Conservation (phyloP, 176 grass and related monocot genomes). For the Triticum monococcum region DNA sequence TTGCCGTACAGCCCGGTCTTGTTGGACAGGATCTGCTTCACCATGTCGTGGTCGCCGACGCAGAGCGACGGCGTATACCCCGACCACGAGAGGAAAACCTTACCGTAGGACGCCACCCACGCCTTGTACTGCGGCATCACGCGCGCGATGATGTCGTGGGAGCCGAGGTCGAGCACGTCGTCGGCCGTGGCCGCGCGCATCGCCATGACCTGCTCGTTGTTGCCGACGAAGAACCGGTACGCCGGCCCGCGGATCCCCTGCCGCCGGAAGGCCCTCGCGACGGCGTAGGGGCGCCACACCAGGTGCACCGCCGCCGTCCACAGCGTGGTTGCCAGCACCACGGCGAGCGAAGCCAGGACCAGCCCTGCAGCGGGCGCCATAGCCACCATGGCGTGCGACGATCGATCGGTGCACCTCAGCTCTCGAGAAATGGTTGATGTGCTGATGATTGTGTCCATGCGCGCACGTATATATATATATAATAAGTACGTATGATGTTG, state of each 20-base stretch:
- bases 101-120: constrained; percentile 41
- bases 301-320: constrained; percentile 33
- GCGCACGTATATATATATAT: not conserved
- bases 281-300: constrained; percentile 49
- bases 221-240: constrained; percentile 48
- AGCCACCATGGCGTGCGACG: not conserved
- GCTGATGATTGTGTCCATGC: not conserved
- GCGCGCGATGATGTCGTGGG: constrained; percentile 49
- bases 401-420: not conserved
- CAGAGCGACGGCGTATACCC: constrained; percentile 42
- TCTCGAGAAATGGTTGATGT: not conserved
- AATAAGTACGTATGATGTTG: not conserved
- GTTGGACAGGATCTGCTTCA: constrained; percentile 47
- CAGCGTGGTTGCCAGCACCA: constrained; percentile 15
- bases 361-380: not conserved
- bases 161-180: constrained; percentile 28
- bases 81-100: constrained; percentile 48
- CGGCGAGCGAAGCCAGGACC: not conserved
- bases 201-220: constrained; percentile 30
- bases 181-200: constrained; percentile 31
- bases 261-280: constrained; percentile 24
- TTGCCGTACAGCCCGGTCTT: constrained; percentile 38
- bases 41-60: constrained; percentile 43
- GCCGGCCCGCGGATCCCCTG: constrained; percentile 45
- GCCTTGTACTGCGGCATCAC: constrained; percentile 33